Evolutionary conservation across 768 basidiomycete species (phyloP).

Genomic region (Hygrophoropsis aurantiaca): DNA sequence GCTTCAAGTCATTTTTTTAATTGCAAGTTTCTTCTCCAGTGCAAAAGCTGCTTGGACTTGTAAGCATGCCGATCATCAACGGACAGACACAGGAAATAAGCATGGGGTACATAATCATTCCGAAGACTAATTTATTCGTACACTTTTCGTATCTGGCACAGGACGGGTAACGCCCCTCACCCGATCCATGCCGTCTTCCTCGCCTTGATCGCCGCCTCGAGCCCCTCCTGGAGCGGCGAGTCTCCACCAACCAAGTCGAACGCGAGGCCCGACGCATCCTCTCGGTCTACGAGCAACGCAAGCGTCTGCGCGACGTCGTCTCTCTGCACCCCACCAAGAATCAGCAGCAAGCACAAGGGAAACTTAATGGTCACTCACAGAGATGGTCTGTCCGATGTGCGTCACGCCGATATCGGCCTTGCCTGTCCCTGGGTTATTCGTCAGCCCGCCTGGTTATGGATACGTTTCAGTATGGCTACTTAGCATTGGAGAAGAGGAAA

Average conservation of each 20-base stretch:
- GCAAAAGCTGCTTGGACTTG: too few relatives aligned
- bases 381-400: conserved; percentile 44
- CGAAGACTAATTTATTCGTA: too few relatives aligned
- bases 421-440: conserved; percentile 49
- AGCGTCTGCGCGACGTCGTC: conserved; percentile 57
- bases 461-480: background rate
- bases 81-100: too few relatives aligned
- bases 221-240: conserved; percentile 41
- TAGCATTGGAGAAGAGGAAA: background rate
- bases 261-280: conserved; percentile 55
- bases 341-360: background rate
- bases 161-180: too few relatives aligned
- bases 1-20: too few relatives aligned
- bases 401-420: conserved; percentile 54
- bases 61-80: too few relatives aligned
- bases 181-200: conserved; percentile 35
- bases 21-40: too few relatives aligned
- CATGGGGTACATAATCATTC: too few relatives aligned
- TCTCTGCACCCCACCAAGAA: conserved; percentile 40
- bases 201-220: conserved; percentile 51
- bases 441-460: conserved; percentile 27
- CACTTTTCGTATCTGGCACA: too few relatives aligned
- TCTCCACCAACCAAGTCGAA: conserved; percentile 63
- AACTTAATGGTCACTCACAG: conserved; percentile 43
- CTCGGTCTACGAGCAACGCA: conserved; percentile 46